phyloP scores from a whole-genome alignment of 1,139 yeast species.

The Sugiyamaella japonica region DNA sequence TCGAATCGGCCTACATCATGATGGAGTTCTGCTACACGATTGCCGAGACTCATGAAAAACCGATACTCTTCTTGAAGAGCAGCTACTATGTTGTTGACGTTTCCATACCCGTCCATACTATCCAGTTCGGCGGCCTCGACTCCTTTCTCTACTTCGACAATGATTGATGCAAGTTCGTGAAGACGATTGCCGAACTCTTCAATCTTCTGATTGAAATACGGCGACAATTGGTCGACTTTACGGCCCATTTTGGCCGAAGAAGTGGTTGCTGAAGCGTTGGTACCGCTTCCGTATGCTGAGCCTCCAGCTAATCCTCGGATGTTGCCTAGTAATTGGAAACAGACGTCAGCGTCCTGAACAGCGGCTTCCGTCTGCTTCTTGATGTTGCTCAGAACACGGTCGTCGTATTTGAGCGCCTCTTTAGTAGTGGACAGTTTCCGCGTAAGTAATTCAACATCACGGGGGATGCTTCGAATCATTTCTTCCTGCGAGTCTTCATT shows the following conservation, averaged over 20 bases:
- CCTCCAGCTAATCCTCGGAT: slow-evolving; percentile 45
- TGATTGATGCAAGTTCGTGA: slow-evolving; percentile 62
- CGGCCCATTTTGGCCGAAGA: slow-evolving; percentile 44
- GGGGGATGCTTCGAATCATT: slow-evolving; percentile 75
- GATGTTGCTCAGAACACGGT: slow-evolving; percentile 51
- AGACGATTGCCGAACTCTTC: slow-evolving; percentile 56
- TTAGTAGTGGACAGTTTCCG: slow-evolving; percentile 63
- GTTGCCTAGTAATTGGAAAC: slow-evolving; percentile 65
- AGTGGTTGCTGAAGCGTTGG: slow-evolving; percentile 1
- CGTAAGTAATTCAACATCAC: slow-evolving; percentile 73
- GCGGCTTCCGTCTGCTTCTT: slow-evolving; percentile 47
- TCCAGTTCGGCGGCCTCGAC: slow-evolving; percentile 70
- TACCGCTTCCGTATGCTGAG: slow-evolving; percentile 19
- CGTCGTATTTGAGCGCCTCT: slow-evolving; percentile 69
- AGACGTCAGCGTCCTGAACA: slow-evolving; percentile 59
- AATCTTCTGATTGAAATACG: slow-evolving; percentile 55
- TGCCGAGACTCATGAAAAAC: slow-evolving; percentile 88
- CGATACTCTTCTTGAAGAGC: slow-evolving; percentile 81
- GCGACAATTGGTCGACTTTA: slow-evolving; percentile 48
- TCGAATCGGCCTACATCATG: slow-evolving; percentile 58
- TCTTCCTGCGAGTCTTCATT: slow-evolving; percentile 66
- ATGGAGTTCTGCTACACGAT: slow-evolving; percentile 85
- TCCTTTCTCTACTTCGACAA: slow-evolving; percentile 72
- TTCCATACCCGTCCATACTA: slow-evolving; percentile 44
- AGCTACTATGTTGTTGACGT: slow-evolving; percentile 51